These are phyloP conservation scores for Lupinus albus DNA, from an alignment of 306 rosid genomes.

Conservation along the genomic window DNA sequence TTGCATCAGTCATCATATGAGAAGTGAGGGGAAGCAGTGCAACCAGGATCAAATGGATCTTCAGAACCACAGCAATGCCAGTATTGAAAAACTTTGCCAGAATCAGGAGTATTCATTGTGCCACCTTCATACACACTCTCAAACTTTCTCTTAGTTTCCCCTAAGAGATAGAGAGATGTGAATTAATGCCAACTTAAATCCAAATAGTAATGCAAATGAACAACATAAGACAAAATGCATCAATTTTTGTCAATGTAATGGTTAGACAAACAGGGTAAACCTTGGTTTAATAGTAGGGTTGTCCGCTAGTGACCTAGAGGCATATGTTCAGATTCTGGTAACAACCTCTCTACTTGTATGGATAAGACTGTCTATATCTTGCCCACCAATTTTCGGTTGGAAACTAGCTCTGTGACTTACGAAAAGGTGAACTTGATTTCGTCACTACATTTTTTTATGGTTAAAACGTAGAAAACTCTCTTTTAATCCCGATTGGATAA, in stretches of 20 bases:
- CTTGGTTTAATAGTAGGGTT: too few species aligned
- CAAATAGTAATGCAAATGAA: constrained; percentile 20
- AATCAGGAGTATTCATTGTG: constrained; percentile 76
- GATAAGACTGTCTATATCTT: too few species aligned
- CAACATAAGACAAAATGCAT: constrained; percentile 31
- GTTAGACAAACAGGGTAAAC: too few species aligned
- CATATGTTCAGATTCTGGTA: too few species aligned
- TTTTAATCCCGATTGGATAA: too few species aligned
- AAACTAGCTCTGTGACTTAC: too few species aligned
- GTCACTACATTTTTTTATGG: too few species aligned
- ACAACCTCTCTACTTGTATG: too few species aligned
- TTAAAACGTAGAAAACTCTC: too few species aligned
- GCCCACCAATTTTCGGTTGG: too few species aligned
- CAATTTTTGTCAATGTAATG: constrained; percentile 16
- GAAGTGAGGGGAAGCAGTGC: constrained; percentile 75
- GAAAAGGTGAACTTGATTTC: too few species aligned
- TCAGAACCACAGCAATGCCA: constrained; percentile 99
- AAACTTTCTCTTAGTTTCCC: constrained; percentile 94
- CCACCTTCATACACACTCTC: constrained; percentile 91
- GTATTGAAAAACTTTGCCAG: constrained; percentile 84
- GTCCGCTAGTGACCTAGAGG: too few species aligned
- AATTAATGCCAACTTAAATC: constrained; percentile 36
- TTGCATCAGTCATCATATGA: constrained; percentile 71
- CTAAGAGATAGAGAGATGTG: constrained; percentile 43
- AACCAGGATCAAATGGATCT: constrained; percentile 85